Base-by-base conservation (phyloP, 345 rosid genomes). In the Abelmoschus esculentus region DNA sequence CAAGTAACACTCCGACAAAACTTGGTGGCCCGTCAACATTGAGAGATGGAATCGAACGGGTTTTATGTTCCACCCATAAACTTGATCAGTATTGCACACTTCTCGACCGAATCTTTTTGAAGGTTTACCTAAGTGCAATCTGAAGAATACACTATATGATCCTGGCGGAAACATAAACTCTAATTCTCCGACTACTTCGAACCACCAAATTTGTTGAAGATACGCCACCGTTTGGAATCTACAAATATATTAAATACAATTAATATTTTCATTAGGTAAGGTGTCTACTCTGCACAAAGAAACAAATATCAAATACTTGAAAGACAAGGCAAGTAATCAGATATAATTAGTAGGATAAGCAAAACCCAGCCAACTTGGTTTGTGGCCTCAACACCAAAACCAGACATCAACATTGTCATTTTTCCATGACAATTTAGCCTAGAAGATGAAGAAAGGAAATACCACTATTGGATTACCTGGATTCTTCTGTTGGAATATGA, bases 151-250 rank as follows among this genome's bases (percentile, higher is more conserved):
- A 78, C 89, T 80, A 46, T 95, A 91, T 2, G 74, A 81, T 26
- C 99, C 97, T 0, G 89, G 80, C 15, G 93, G 80, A 74, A 89
- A 91, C 61, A 86, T 88, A 69, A 95, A 91, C 67, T 77, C 92
- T 6, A 88, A 53, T 62, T 86, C 84, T 38, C 99, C 99, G 17
- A 81, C 86, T 14, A 83, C 88, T 81, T 95, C 97, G 52, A 87
- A 86, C 99, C 99, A 95, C 99, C 99, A 91, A 32, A 88, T 86
- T 83, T 95, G 97, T 75, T 93, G 89, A 52, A 95, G 97, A 81
- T 88, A 95, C 72, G 96, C 92, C 63, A 88, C 82, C 15, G 89
- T 78, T 10, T 77, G 73, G 72, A 91, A 95, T 74, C 97, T 89
- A 53, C 19, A 72, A 61, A 31, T 28, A 52, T 52, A 53, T n/a